Evolutionary conservation across 306 rosid species (phyloP).

Genomic region (Fagus sylvatica): DNA sequence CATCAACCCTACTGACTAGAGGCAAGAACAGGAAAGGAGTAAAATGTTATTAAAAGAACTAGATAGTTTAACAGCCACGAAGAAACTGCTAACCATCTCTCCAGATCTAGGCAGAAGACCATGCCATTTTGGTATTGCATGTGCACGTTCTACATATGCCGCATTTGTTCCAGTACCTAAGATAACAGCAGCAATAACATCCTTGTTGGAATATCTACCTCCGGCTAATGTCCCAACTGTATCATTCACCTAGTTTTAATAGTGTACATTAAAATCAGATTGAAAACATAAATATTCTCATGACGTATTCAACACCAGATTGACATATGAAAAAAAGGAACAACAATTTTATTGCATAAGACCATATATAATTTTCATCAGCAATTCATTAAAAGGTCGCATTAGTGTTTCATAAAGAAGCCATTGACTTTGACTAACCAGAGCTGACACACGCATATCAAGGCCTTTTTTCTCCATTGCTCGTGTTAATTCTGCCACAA

Average conservation of each 20-base stretch:
- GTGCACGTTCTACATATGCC: slow-evolving; percentile 82
- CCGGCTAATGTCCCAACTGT: slow-evolving; percentile 96
- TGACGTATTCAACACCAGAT: neutral
- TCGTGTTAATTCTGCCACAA: slow-evolving; percentile 71
- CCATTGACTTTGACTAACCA: slow-evolving; percentile 49
- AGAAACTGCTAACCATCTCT: slow-evolving; percentile 60
- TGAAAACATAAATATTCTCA: slow-evolving; percentile 2
- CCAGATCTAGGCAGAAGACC: slow-evolving; percentile 85
- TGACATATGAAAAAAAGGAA: slow-evolving; percentile 1
- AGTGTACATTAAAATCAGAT: neutral
- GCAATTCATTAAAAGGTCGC: too few relatives aligned
- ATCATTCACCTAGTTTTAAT: slow-evolving; percentile 76
- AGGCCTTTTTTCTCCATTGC: slow-evolving; percentile 74
- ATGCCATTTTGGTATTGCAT: slow-evolving; percentile 93
- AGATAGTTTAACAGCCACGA: neutral
- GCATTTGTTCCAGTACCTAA: slow-evolving; percentile 99
- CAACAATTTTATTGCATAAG: neutral
- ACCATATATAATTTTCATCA: slow-evolving; percentile 12
- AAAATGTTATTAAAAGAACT: too few relatives aligned
- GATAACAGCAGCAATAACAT: slow-evolving; percentile 89
- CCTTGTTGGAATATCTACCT: slow-evolving; percentile 67
- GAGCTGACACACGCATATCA: slow-evolving; percentile 88
- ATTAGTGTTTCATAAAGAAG: too few relatives aligned
- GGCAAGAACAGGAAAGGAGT: too few relatives aligned
- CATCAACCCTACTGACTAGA: too few relatives aligned